phyloP scores from a whole-genome alignment of 2,329 filamentous ascomycete species.

The Monosporascus ibericus region DNA sequence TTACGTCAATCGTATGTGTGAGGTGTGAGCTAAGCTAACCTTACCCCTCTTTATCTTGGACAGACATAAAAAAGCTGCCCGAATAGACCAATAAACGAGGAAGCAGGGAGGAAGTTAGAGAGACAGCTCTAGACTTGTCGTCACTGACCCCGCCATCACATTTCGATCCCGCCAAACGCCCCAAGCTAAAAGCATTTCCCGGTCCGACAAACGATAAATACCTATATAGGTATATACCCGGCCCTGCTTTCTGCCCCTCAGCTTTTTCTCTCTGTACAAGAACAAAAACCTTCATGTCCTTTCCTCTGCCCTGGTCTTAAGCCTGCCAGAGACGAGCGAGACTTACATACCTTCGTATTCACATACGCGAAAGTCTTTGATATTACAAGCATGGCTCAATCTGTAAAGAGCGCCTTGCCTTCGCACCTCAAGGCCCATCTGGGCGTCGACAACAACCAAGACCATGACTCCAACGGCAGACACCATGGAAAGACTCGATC shows the following conservation, averaged over 20 bases:
- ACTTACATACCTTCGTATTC: background rate
- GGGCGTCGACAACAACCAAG: conserved; percentile 32
- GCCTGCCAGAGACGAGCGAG: background rate
- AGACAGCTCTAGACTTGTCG: background rate
- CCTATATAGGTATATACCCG: background rate
- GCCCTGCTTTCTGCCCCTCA: too few relatives aligned
- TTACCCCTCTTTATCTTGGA: background rate
- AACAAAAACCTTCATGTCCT: background rate
- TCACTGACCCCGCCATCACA: background rate
- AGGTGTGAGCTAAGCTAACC: background rate
- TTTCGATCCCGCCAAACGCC: background rate
- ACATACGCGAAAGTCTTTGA: background rate
- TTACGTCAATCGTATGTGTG: background rate
- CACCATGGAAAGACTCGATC: conserved; percentile 83
- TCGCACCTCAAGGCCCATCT: conserved; percentile 69
- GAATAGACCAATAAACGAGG: background rate
- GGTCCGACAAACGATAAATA: background rate
- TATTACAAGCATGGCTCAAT: conserved; percentile 56
- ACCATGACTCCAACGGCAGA: conserved; percentile 50
- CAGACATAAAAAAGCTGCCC: background rate
- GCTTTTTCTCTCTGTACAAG: too few relatives aligned
- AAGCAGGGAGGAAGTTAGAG: too few relatives aligned
- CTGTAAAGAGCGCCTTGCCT: conserved; percentile 70
- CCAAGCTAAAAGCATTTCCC: background rate
- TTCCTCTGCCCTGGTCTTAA: background rate